These are phyloP conservation scores for Tolypocladium capitatum DNA, from an alignment of 2,329 filamentous ascomycete genomes.

Conservation along the genomic window DNA sequence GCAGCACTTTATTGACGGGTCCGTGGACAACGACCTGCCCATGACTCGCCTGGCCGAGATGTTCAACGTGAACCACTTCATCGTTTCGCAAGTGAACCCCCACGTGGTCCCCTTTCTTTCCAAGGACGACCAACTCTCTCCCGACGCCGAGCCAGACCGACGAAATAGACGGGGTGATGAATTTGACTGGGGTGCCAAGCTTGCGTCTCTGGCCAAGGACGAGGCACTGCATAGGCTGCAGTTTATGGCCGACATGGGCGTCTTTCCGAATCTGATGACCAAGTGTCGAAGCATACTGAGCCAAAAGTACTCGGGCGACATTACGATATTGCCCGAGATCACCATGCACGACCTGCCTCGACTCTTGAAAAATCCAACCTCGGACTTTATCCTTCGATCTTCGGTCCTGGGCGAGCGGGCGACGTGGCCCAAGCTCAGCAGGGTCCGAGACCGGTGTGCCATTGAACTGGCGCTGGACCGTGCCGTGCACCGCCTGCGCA, in stretches of 20 bases:
- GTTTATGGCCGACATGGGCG: conserved; percentile 63
- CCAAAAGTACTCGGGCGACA: conserved; percentile 88
- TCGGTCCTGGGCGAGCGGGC: conserved; percentile 69
- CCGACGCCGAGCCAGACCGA: conserved; percentile 16
- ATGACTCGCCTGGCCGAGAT: conserved; percentile 84
- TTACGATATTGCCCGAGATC: conserved; percentile 81
- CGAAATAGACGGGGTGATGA: conserved; percentile 20
- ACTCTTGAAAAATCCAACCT: conserved; percentile 71
- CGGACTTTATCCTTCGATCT: conserved; percentile 73
- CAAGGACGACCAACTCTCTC: conserved; percentile 51
- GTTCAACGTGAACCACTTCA: conserved; percentile 98
- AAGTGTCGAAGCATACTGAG: conserved; percentile 72
- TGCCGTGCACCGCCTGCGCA: conserved; percentile 55
- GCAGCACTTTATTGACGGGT: conserved; percentile 85
- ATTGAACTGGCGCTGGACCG: conserved; percentile 76
- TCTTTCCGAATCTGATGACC: conserved; percentile 66
- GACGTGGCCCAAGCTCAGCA: conserved; percentile 81
- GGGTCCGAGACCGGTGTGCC: conserved; percentile 75
- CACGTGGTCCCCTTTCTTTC: conserved; percentile 79
- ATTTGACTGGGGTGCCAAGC: conserved; percentile 47
- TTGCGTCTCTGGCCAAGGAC: conserved; percentile 62
- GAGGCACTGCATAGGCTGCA: conserved; percentile 73
- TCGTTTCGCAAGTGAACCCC: conserved; percentile 92
- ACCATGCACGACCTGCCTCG: conserved; percentile 59
- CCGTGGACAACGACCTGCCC: conserved; percentile 85